Evolutionary conservation across 805 yeast genomes (phyloP), one percentile per base, ranked within the genome.

Genomic region (Maudiozyma serrabonitensis): DNA sequence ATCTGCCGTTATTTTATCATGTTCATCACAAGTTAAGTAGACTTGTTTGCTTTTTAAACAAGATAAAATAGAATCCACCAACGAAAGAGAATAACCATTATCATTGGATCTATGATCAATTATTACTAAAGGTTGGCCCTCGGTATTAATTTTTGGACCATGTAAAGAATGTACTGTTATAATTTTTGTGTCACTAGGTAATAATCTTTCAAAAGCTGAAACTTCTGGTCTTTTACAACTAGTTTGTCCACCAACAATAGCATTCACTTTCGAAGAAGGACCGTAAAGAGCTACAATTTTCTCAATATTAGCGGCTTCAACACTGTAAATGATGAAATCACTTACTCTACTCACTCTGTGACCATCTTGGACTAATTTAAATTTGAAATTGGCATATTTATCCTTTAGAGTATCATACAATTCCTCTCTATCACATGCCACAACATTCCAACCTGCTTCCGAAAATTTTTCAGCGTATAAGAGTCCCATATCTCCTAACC

Each of bases 201-300:
- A 64, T 56, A 76, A 69, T 43, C 72, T 70, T 57, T 89, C 96
- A 63, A 93, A 87, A 0, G 97, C 96, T 15, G 68, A 73, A 26
- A 93, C 84, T 62, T 93, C 99, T 0, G 95, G 95, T 25, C 79
- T 82, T 61, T 93, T 93, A 68, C 98, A 91, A 9, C 96, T 86
- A 0, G 99, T 90, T 67, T 93, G 99, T 7, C 99, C 99, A n/a
- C 98, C 99, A 5, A 93, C 95, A 41, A 90, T 79, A 3, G 95
- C 84, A 2, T 95, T 95, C 3, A 81, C 68, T 62, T 91, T 91
- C 4, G 96, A 81, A 0, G 91, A 84, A 0, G 95, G 91, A 0
- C 95, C 97, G 66, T 91, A 91, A 38, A 69, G 42, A 4, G 77
- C 61, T 5, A 89, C 95, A 38, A 93, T 87, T 50, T 75, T 74